These are phyloP conservation scores for Talaromyces sp. DNA, from an alignment of 2,329 filamentous ascomycete species.

Conservation along the genomic window DNA sequence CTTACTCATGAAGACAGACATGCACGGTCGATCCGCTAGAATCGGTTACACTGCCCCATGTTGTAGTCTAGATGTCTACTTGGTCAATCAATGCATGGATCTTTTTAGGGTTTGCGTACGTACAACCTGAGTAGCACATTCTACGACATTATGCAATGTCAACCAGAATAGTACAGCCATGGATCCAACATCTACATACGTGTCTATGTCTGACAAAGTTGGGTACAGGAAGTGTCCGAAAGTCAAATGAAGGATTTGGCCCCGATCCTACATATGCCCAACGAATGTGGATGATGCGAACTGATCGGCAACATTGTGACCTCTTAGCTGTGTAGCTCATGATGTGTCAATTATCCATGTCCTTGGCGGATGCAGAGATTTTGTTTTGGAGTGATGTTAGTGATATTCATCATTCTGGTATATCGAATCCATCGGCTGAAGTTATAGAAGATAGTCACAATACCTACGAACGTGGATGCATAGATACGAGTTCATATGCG, in stretches of 20 bases:
- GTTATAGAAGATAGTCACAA: background rate
- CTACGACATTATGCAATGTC: background rate
- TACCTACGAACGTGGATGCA: background rate
- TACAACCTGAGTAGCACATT: background rate
- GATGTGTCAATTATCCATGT: background rate
- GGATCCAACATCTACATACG: background rate
- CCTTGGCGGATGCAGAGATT: background rate
- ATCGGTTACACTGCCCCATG: background rate
- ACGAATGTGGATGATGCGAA: background rate
- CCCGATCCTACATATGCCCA: background rate
- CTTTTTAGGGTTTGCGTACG: background rate
- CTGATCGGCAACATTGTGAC: background rate
- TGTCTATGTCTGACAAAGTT: background rate
- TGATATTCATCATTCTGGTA: background rate
- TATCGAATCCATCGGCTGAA: background rate
- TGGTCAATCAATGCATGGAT: background rate
- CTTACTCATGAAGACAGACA: background rate
- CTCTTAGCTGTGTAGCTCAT: background rate
- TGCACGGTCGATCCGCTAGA: background rate
- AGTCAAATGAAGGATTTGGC: background rate
- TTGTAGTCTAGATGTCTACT: background rate
- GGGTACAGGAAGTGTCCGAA: background rate
- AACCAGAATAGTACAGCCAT: background rate
- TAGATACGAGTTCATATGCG: background rate
- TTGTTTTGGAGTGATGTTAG: background rate